Evolutionary conservation across 768 basidiomycete species (phyloP).

Genomic region (Psilocybe sp.): DNA sequence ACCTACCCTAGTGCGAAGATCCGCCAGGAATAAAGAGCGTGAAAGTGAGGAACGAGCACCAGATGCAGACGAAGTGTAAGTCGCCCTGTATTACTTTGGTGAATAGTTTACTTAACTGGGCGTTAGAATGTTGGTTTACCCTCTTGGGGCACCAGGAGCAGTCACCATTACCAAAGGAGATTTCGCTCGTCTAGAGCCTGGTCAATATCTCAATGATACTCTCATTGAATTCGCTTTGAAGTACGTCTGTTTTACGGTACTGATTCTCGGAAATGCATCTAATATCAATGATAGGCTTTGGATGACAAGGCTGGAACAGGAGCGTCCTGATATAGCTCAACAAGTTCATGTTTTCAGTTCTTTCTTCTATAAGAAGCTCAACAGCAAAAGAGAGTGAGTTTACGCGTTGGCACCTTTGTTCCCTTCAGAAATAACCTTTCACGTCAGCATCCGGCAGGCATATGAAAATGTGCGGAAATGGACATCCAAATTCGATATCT

Average conservation of each 20-base stretch:
- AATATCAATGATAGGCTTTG: constrained; percentile 51
- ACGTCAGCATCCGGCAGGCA: constrained; percentile 37
- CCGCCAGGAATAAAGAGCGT: constrained; percentile 11
- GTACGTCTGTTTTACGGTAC: constrained; percentile 44
- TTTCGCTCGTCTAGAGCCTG: constrained; percentile 64
- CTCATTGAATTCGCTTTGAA: constrained; percentile 95
- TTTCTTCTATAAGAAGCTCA: constrained; percentile 96
- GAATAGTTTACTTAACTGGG: not conserved
- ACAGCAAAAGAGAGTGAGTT: constrained; percentile 41
- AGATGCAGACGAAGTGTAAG: constrained; percentile 63
- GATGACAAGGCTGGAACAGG: constrained; percentile 54
- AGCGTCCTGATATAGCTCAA: constrained; percentile 59
- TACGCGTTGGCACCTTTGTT: not conserved
- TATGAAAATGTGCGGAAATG: constrained; percentile 90
- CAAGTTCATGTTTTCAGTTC: constrained; percentile 92
- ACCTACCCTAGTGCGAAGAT: too few relatives aligned
- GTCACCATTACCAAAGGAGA: constrained; percentile 84
- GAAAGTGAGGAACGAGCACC: not conserved
- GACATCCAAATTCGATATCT: constrained; percentile 88
- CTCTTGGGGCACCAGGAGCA: constrained; percentile 64
- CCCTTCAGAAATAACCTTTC: constrained; percentile 24
- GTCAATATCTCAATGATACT: constrained; percentile 93
- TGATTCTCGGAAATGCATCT: not conserved
- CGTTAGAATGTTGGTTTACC: constrained; percentile 72
- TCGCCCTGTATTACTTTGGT: constrained; percentile 3